Base-by-base conservation (phyloP, 768 basidiomycete species). In the Pisolithus orientalis region DNA sequence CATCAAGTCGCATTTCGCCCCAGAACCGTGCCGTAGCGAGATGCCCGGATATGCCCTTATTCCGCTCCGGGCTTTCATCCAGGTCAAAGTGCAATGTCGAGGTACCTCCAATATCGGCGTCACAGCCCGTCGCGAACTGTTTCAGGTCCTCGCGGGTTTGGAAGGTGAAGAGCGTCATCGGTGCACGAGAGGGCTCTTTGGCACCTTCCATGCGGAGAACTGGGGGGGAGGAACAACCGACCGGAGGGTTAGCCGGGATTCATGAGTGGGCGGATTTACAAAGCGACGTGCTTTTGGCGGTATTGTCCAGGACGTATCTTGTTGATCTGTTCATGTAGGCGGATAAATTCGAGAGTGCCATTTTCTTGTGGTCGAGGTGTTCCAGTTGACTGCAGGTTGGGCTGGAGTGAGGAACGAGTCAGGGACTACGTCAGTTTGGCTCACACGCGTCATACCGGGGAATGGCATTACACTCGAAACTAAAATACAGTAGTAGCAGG, bases 51-150 rank as follows among this genome's bases (percentile, higher is more conserved):
- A 80, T 75, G 21, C 67, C 66, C 42, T 64, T 61, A 57, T 77
- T 76, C 40, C 70, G 67, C 45, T 75, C 72, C 0, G 75, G 74
- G 3, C 76, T 70, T 52, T 75, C 70, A 61, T 87, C 84, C 37
- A 93, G 68, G 45, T 81, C 83, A n/a, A 95, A 73, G 57, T 87
- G 66, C n/a, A 83, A 85, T 0, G 86, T 83, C 4, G 90, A 88
- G 25, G 78, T 78, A 25, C 93, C 90, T 6, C 94, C 94, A 42
- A 94, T 85, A 69, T 98, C 95, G 0, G 76, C 75, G 67, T 98
- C 95, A 57, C 86, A 90, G 3, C 94, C 94, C 0, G 79, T 80
- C 0, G 85, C 88, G 55, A 84, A 84, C n/a, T 79, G 72, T 4
- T 74, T 57, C 45, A 90, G 61, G 55, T 87, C 82, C 24, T 78